Evolutionary conservation across 495 filamentous ascomycete genomes (phyloP).

Genomic region (Penicillium soppii): DNA sequence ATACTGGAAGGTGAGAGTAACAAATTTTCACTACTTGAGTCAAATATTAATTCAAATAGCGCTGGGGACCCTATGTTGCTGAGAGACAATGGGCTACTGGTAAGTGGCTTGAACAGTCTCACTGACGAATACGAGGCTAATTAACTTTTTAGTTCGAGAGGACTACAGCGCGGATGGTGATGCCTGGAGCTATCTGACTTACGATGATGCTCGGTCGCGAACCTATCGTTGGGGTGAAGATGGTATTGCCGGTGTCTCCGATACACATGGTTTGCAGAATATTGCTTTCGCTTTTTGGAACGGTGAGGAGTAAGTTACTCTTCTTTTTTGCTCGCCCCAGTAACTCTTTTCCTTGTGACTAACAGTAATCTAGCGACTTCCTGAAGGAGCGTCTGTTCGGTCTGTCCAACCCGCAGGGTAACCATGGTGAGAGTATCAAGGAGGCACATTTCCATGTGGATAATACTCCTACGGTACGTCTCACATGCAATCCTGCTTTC

Average conservation of each 20-base stretch:
- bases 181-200: slow-evolving; percentile 95
- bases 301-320: slow-evolving; percentile 74
- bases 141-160: slow-evolving; percentile 68
- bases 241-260: slow-evolving; percentile 93
- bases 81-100: slow-evolving; percentile 84
- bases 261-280: slow-evolving; percentile 85
- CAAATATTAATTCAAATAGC: slow-evolving; percentile 38
- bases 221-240: slow-evolving; percentile 95
- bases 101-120: slow-evolving; percentile 46
- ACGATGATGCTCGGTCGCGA: slow-evolving; percentile 85
- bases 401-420: slow-evolving; percentile 91
- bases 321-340: background rate
- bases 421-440: slow-evolving; percentile 95
- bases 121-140: slow-evolving; percentile 14
- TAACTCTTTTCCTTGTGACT: background rate
- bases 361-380: slow-evolving; percentile 60
- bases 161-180: slow-evolving; percentile 88
- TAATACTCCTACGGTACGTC: slow-evolving; percentile 68
- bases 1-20: slow-evolving; percentile 9
- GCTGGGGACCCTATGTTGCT: slow-evolving; percentile 69
- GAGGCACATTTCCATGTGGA: slow-evolving; percentile 95
- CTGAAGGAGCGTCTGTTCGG: slow-evolving; percentile 94
- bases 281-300: slow-evolving; percentile 98
- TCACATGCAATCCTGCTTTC: background rate
- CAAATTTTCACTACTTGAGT: slow-evolving; percentile 69